These are phyloP conservation scores for Yarrowia yakushimensis DNA, from an alignment of 805 yeast species.

Conservation along the genomic window DNA sequence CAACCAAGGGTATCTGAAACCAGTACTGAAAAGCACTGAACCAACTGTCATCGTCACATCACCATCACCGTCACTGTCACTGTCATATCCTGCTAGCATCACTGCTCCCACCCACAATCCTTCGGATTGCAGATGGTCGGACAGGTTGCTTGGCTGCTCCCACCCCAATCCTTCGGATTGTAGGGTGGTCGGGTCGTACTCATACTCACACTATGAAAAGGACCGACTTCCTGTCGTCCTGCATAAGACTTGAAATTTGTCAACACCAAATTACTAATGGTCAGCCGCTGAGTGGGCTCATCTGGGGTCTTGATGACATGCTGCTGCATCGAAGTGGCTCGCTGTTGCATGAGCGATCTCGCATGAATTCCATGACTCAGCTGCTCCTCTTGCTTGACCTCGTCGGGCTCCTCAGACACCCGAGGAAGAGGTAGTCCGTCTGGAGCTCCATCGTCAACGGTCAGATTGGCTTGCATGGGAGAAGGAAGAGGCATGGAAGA, in stretches of 20 bases:
- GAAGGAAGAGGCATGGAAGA: not conserved
- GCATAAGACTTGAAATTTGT: slow-evolving; percentile 94
- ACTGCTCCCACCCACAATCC: no score
- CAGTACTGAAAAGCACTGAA: no score
- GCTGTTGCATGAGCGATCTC: slow-evolving; percentile 17
- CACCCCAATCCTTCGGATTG: no score
- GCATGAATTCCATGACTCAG: slow-evolving; percentile 15
- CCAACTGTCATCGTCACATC: no score
- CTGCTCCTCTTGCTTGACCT: not conserved
- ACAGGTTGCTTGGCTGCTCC: no score
- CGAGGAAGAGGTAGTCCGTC: not conserved
- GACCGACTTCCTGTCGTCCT: slow-evolving; percentile 89
- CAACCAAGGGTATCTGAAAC: no score
- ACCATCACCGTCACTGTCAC: no score
- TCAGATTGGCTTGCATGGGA: slow-evolving; percentile 4
- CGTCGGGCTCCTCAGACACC: not conserved
- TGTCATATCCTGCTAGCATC: no score
- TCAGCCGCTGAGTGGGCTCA: slow-evolving; percentile 49
- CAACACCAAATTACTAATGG: slow-evolving; percentile 68
- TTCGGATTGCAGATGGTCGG: no score
- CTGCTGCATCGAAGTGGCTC: slow-evolving; percentile 19
- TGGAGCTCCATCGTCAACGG: not conserved
- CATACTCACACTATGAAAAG: slow-evolving; percentile 56
- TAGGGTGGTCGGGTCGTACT: no score
- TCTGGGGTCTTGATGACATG: slow-evolving; percentile 6